Conservation (phyloP, 306 rosid species). For the Astragalus membranaceus region DNA sequence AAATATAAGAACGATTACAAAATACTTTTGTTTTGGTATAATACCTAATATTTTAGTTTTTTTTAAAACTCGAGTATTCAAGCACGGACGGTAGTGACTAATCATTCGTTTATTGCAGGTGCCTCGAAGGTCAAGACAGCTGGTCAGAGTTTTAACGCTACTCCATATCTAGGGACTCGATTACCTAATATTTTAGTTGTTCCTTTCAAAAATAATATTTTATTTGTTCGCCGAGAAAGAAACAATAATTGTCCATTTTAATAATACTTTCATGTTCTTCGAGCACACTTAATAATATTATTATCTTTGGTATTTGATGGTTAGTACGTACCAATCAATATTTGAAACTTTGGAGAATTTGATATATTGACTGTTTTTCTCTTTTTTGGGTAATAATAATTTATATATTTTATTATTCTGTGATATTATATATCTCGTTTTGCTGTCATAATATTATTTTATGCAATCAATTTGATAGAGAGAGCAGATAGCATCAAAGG, state of each 20-base stretch:
- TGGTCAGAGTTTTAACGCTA: too few species aligned
- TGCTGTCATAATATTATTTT: slow-evolving; percentile 6
- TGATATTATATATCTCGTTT: slow-evolving; percentile 12
- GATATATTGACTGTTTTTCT: background rate
- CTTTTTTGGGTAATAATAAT: background rate
- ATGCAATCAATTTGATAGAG: slow-evolving; percentile 9
- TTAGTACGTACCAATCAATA: background rate
- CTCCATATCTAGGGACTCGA: too few species aligned
- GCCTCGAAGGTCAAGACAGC: too few species aligned
- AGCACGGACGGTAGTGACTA: too few species aligned
- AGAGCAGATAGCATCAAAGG: slow-evolving; percentile 12
- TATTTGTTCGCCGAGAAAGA: too few species aligned
- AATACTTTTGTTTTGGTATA: too few species aligned
- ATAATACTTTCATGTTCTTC: background rate
- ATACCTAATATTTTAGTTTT: too few species aligned
- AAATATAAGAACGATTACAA: too few species aligned
- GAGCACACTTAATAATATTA: background rate
- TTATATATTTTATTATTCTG: background rate
- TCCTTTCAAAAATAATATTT: too few species aligned
- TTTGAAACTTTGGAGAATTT: background rate
- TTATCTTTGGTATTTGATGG: background rate
- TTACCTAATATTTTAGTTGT: too few species aligned
- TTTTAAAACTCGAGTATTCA: too few species aligned
- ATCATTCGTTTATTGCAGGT: too few species aligned
- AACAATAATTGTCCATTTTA: background rate